Evolutionary conservation across 352 stramenopile species (phyloP), one percentile per base, ranked within the genome.

Genomic region (Phytophthora citrophthora): DNA sequence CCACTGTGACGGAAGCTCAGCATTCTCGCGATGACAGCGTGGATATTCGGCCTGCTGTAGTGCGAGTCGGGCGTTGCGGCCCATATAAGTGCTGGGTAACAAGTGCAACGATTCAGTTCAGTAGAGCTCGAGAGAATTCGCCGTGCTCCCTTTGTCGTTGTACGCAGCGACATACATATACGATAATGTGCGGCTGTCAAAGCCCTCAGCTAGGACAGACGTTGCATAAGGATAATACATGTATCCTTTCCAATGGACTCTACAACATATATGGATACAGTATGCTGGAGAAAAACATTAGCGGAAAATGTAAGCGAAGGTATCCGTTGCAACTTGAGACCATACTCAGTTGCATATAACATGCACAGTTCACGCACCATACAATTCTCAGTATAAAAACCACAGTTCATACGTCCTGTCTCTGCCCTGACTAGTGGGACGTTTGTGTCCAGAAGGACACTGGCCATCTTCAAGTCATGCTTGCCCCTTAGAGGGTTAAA

Each of bases 31-130:
- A 55, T 54, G 51, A 43, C 45, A 32, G 9, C 18, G 23, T 27
- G n/a, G 44, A 40, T 12, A 54, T 54, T 54, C 51, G 38, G 8
- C 8, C n/a, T 61, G 32, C 39, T 58, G 54, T n/a, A n/a, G 2
- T 44, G 11, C 12, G 32, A 54, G 41, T 61, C 50, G 41, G 58
- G 10, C 49, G 40, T 66, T 60, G 47, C 40, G 24, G 26, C 16
- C 49, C 49, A 66, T 26, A 23, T 32, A 61, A 45, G 55, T 67
- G 34, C 8, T 62, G 43, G 43, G 11, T 56, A 62, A 39, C 38
- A 63, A 2, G 46, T 57, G 36, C 45, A 49, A 67, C 59, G 50
- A 43, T 50, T 29, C 50, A 55, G 12, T 36, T 53, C 8, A 15
- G 44, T 20, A 20, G 20, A 20, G 20, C 20, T 20, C 20, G 20